Conservation (phyloP, 208 protist genomes). For the Phytomonas sp. region DNA sequence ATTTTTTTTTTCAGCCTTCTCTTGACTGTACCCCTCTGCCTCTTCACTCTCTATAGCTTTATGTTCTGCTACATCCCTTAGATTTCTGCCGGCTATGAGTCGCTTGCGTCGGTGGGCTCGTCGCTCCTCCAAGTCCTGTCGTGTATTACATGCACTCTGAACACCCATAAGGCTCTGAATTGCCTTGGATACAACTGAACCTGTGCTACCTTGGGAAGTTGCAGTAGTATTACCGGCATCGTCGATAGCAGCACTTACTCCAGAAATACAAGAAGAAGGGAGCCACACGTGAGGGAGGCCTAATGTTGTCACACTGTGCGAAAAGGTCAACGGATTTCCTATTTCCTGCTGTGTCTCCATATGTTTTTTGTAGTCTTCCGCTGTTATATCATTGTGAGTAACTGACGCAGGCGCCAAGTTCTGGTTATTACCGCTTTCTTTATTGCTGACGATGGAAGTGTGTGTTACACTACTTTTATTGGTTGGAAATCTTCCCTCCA, state of each 20-base stretch:
- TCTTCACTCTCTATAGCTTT: neutral
- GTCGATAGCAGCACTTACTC: neutral
- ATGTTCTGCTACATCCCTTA: neutral
- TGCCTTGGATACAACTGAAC: neutral
- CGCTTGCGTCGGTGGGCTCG: conserved; percentile 2
- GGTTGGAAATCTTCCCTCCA: neutral
- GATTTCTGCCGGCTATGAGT: neutral
- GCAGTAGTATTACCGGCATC: neutral
- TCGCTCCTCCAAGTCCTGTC: conserved; percentile 8
- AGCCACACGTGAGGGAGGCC: neutral
- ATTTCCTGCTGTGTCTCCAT: neutral
- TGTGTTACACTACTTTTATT: neutral
- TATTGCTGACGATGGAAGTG: neutral
- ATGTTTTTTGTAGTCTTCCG: neutral
- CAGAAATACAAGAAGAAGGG: neutral
- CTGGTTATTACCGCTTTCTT: neutral
- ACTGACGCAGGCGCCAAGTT: neutral
- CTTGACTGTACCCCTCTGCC: neutral
- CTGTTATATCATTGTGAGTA: neutral
- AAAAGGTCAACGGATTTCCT: neutral
- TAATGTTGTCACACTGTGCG: neutral
- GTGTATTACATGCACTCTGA: neutral
- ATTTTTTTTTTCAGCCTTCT: neutral
- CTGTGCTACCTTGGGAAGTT: neutral
- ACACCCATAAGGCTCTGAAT: neutral